phyloP scores from a whole-genome alignment of 2,329 filamentous ascomycete species.

The Colletotrichum acutatum region DNA sequence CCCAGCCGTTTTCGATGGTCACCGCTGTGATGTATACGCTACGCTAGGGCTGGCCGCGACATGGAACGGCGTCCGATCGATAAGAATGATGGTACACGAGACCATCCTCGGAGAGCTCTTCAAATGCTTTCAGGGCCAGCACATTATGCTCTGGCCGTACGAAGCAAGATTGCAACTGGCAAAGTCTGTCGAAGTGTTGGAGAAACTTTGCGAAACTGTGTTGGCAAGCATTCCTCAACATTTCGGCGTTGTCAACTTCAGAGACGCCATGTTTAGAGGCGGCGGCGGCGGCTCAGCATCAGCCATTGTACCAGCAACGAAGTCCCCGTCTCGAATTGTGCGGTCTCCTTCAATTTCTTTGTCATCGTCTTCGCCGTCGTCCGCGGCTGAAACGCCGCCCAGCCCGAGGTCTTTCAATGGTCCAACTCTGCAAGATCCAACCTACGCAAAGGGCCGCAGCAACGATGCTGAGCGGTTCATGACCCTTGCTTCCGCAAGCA shows the following conservation, averaged over 20 bases:
- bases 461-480: conserved; percentile 58
- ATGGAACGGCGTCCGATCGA: conserved; percentile 60
- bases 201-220: conserved; percentile 53
- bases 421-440: conserved; percentile 54
- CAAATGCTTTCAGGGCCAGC: conserved; percentile 39
- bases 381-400: conserved; percentile 22
- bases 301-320: conserved; percentile 43
- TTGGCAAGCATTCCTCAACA: conserved; percentile 61
- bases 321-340: conserved; percentile 43
- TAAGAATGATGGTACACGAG: conserved; percentile 59
- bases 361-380: conserved; percentile 40
- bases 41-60: conserved; percentile 56
- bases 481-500: conserved; percentile 59
- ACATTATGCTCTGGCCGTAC: conserved; percentile 41
- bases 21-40: conserved; percentile 57
- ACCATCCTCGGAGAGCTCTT: conserved; percentile 57
- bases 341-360: conserved; percentile 42
- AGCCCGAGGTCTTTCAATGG: conserved; percentile 16
- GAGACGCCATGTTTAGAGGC: conserved; percentile 45
- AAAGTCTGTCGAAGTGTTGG: conserved; percentile 50
- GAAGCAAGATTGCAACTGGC: conserved; percentile 49
- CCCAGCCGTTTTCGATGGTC: conserved; percentile 51
- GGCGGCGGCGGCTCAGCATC: conserved; percentile 36
- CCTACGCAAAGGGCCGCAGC: conserved; percentile 46
- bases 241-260: conserved; percentile 58